These are phyloP conservation scores for Prunella vulgaris DNA, from an alignment of 257 asterid genomes.

Conservation along the genomic window DNA sequence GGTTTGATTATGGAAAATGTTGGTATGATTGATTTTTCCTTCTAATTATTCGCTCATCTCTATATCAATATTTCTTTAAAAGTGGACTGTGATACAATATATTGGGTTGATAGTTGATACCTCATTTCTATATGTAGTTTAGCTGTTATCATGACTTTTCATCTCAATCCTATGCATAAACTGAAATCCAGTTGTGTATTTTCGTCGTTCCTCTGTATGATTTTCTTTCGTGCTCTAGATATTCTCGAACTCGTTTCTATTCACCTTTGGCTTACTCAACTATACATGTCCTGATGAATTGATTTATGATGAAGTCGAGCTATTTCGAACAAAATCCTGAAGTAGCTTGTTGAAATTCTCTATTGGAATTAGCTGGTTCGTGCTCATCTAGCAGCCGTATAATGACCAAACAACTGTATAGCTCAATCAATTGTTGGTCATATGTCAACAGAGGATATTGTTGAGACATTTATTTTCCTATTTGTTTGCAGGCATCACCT, in stretches of 20 bases:
- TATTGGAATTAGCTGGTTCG: not conserved
- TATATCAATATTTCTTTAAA: not conserved
- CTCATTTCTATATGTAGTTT: not conserved
- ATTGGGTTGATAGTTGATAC: too few relatives aligned
- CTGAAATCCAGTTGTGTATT: not conserved
- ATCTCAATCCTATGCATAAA: not conserved
- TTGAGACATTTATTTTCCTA: not conserved
- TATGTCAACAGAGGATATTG: not conserved
- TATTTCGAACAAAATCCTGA: not conserved
- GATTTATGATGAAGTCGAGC: not conserved
- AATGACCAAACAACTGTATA: too few relatives aligned
- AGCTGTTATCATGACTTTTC: not conserved
- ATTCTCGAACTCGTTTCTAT: not conserved
- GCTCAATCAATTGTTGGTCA: too few relatives aligned
- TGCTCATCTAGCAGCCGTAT: not conserved
- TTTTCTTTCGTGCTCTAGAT: not conserved
- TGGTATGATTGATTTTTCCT: not conserved
- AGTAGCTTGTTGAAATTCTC: not conserved
- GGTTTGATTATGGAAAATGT: not conserved
- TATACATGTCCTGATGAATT: not conserved
- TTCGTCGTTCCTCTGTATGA: not conserved
- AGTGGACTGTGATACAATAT: too few relatives aligned
- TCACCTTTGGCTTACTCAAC: not conserved
- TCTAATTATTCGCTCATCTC: not conserved
- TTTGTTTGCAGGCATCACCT: slow-evolving; percentile 39